A percentile compares a stretch with the other conserved stretches of the same genome.
Evolutionary conservation across 2,329 filamentous ascomycete genomes (phyloP).

Genomic region (Pyricularia grisea): DNA sequence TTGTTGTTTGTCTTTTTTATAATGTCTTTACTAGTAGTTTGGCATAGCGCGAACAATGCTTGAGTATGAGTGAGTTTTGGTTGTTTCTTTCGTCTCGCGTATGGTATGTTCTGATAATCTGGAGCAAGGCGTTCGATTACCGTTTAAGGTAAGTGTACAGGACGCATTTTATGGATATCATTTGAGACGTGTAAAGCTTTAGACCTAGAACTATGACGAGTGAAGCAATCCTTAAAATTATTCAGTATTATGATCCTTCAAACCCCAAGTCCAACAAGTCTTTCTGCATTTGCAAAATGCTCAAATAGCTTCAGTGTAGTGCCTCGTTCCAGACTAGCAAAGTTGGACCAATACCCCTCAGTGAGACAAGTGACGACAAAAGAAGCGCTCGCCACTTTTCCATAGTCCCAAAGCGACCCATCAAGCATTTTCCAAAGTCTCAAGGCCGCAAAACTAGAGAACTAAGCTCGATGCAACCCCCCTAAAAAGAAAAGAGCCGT

Average conservation of each 20-base stretch:
- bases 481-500: too few species aligned
- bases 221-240: background rate
- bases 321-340: background rate
- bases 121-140: background rate
- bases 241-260: too few species aligned
- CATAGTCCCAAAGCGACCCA: background rate
- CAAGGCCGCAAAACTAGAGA: too few species aligned
- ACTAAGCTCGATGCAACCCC: too few species aligned
- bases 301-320: background rate
- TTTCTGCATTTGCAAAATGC: background rate
- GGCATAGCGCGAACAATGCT: background rate
- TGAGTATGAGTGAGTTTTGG: background rate
- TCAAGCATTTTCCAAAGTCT: too few species aligned
- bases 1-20: background rate
- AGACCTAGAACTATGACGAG: background rate
- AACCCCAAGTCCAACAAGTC: too few species aligned
- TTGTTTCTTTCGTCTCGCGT: background rate
- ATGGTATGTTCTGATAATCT: background rate
- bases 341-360: too few species aligned
- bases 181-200: background rate
- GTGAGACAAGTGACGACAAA: background rate
- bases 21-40: background rate
- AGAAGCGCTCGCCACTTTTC: background rate
- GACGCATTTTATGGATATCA: background rate
- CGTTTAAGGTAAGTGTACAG: too few species aligned